Base-by-base conservation (phyloP, 2,329 filamentous ascomycete species). In the Acrocalymma vagum region DNA sequence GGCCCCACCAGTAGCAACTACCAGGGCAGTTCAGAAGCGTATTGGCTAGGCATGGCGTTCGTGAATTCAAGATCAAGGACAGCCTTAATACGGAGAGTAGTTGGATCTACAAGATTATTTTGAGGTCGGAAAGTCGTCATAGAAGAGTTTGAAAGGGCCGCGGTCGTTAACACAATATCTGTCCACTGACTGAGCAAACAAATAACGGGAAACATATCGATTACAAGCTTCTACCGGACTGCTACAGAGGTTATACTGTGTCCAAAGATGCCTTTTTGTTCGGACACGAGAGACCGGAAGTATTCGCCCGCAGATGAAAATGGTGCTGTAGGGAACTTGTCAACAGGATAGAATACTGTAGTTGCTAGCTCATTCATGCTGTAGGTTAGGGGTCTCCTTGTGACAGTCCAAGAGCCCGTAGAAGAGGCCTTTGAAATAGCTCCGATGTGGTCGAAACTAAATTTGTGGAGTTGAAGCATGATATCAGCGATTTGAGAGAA, bases 61-160 rank as follows among this genome's bases (percentile, higher is more conserved):
- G 71, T 72, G 31, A 72, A 76, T 47, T 74, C 72, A 16, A 65
- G 58, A 41, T 76, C 72, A 27, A 75, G 39, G n/a, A 73, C 50
- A 0, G 65, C 72, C 1, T 53, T 70, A 30, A 74, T 67, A 5
- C 44, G 40, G 3, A 69, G 45, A 16, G 63, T 72, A 2, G 58
- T 42, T 9, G 60, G 65, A 32, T 76, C 55, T 8, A 63, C 51
- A 15, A 75, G 65, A 48, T 75, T 71, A 42, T 75, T 74, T 43
- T 9, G 57, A 20, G 5, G 68, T 65, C 17, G 58, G 63, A 17
- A 76, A 30, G 44, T 75, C 70, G 40, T 73, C 66, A 42, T 69
- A 73, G 52, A 71, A 75, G 34, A 62, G 51, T 43, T 59, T 53
- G 50, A 72, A 75, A 21, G 64, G 69, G 5, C 70, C 65, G n/a